Evolutionary conservation across 306 rosid genomes (phyloP).

Genomic region (Pyrus communis): DNA sequence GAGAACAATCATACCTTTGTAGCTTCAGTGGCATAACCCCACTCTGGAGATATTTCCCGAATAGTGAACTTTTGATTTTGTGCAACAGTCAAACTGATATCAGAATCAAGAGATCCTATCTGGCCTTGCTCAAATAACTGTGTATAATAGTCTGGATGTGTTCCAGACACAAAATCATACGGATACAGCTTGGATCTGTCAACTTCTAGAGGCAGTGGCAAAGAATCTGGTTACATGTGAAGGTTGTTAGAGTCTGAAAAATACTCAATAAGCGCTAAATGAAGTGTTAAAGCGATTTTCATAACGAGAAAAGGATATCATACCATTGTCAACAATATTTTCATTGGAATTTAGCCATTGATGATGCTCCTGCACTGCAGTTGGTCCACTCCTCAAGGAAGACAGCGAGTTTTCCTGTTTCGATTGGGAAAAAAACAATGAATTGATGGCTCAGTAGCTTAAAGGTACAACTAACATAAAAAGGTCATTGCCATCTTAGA

Average conservation of each 20-base stretch:
- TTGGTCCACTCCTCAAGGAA: slow-evolving; percentile 29
- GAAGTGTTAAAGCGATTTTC: background rate
- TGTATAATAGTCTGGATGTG: slow-evolving; percentile 31
- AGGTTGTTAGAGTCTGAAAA: slow-evolving; percentile 24
- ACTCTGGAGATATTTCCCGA: slow-evolving; percentile 70
- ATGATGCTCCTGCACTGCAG: slow-evolving; percentile 32
- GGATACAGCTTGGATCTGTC: slow-evolving; percentile 25
- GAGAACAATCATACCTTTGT: slow-evolving; percentile 55
- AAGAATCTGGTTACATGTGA: slow-evolving; percentile 43
- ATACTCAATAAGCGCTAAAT: slow-evolving; percentile 9
- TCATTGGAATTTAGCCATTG: slow-evolving; percentile 35
- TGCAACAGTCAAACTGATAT: slow-evolving; percentile 42
- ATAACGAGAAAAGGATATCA: slow-evolving; percentile 20
- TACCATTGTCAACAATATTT: slow-evolving; percentile 38
- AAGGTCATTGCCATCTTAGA: background rate
- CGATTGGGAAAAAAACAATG: slow-evolving; percentile 1
- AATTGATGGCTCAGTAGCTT: background rate
- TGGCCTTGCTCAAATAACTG: slow-evolving; percentile 41
- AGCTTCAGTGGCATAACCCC: slow-evolving; percentile 62
- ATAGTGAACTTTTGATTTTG: slow-evolving; percentile 72
- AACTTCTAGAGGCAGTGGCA: slow-evolving; percentile 22
- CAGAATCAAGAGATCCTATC: slow-evolving; percentile 35
- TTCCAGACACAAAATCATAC: slow-evolving; percentile 31
- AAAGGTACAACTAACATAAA: background rate
- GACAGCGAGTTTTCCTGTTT: slow-evolving; percentile 46